These are phyloP conservation scores for Eragrostis curvula DNA, from an alignment of 176 grass and related monocot species.

Conservation along the genomic window DNA sequence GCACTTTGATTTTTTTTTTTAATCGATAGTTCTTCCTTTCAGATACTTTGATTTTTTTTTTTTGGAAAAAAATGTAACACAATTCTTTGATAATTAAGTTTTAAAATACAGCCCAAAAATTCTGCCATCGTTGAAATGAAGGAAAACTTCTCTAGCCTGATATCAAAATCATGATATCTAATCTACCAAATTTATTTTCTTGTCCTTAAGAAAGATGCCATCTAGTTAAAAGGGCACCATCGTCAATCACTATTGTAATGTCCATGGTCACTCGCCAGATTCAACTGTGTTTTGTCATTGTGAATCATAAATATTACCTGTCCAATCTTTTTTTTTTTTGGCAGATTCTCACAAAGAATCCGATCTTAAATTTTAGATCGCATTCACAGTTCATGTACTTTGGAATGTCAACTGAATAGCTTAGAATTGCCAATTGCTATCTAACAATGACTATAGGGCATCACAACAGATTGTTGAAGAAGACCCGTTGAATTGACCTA, in stretches of 20 bases:
- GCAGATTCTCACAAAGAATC: background rate
- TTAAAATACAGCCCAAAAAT: no score
- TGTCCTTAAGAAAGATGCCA: conserved; percentile 13
- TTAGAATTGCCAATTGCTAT: background rate
- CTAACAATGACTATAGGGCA: background rate
- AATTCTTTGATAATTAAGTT: background rate
- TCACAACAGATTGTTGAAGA: conserved; percentile 19
- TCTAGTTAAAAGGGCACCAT: background rate
- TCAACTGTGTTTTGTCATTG: background rate
- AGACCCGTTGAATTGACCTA: conserved; percentile 8
- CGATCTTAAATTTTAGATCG: background rate
- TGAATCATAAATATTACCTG: conserved; percentile 5
- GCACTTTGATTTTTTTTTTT: background rate
- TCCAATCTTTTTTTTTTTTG: conserved; percentile 10
- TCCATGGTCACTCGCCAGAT: background rate
- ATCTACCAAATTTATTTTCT: background rate
- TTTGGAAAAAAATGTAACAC: no score
- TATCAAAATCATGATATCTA: background rate
- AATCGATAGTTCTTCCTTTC: no score
- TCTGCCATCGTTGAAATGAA: background rate
- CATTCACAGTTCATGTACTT: background rate
- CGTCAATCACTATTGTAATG: background rate
- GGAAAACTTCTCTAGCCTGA: background rate
- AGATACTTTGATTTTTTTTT: background rate
- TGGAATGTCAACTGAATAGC: background rate